Percentiles rank a stretch among this genome's conserved stretches.
Conservation (phyloP, 345 rosid species). For the Dovyalis caffra region DNA sequence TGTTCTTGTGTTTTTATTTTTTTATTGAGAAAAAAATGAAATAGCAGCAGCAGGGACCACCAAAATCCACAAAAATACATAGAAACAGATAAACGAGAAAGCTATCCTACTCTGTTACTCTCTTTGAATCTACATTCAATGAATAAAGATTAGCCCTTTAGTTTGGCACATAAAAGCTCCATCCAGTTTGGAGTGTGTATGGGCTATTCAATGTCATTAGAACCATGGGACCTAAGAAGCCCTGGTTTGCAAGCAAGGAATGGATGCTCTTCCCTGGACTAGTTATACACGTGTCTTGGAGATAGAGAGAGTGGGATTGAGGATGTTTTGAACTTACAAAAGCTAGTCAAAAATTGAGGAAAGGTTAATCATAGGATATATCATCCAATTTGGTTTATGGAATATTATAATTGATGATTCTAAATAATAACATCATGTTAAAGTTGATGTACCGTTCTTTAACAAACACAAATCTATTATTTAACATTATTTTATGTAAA, state of each 20-base stretch:
- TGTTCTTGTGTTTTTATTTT: too few species aligned
- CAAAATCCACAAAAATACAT: not conserved
- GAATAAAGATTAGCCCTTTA: constrained; percentile 2
- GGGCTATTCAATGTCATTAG: not conserved
- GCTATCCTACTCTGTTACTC: not conserved
- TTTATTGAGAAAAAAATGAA: too few species aligned
- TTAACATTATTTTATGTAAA: not conserved
- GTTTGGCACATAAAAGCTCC: not conserved
- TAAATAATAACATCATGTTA: not conserved
- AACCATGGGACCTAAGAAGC: constrained; percentile 11
- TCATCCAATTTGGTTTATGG: not conserved
- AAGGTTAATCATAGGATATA: constrained; percentile 10
- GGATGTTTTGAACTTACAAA: not conserved
- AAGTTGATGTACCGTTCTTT: not conserved
- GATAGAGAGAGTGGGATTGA: too few species aligned
- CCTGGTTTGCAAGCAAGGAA: constrained; percentile 38
- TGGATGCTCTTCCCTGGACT: not conserved
- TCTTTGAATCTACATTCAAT: not conserved
- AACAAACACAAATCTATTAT: not conserved
- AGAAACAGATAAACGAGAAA: not conserved
- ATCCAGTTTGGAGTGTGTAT: not conserved
- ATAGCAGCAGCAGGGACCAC: not conserved
- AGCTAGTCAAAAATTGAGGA: constrained; percentile 25
- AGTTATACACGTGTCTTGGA: not conserved
- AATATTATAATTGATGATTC: not conserved